Evolutionary conservation across 139 green algal species (phyloP), one percentile per base, ranked within the genome.

Genomic region (Penium margaritaceum): DNA sequence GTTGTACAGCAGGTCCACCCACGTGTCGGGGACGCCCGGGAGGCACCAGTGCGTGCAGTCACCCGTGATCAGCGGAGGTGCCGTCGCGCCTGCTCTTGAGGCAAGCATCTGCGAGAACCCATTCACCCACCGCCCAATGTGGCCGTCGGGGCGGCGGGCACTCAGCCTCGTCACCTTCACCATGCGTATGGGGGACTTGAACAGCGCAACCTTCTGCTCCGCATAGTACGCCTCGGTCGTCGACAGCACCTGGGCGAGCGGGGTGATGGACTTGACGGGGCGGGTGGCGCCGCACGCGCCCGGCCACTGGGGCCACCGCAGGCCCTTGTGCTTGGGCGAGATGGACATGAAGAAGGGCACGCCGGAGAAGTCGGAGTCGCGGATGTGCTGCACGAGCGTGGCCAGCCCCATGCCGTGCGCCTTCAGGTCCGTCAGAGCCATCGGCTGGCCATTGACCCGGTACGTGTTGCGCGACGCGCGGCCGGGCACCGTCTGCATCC

Each of bases 31-130:
- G 24, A 66, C 58, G 58, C 58, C 58, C 3, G 58, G 58, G 24
- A 66, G 24, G 58, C 58, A 66, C 58, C 58, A 66, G 33, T 66
- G 58, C 1, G 58, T 66, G 58, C 58, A 66, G 58, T 66, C 58
- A n/a, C 30, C 33, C 32, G 30, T 19, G 27, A 39, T 19, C 2
- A 19, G 32, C 12, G 33, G 29, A 27, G 58, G 24, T 41, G 36
- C 17, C 43, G 14, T 54, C 43, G 14, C 17, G 15, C 17, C 17
- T 14, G 43, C 15, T 54, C 15, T 17, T 17, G 14, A 14, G 43
- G 17, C 14, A 60, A 15, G 17, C 47, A 15, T 60, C 15, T n/a
- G 47, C 30, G 17, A 60, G 3, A 60, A 33, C 12, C 41, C 9
- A 7, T 12, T 51, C 30, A 60, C 30, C 32, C 30, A 66, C 32